Evolutionary conservation across 768 basidiomycete species (phyloP).

Genomic region (Rhodotorula babjevae): DNA sequence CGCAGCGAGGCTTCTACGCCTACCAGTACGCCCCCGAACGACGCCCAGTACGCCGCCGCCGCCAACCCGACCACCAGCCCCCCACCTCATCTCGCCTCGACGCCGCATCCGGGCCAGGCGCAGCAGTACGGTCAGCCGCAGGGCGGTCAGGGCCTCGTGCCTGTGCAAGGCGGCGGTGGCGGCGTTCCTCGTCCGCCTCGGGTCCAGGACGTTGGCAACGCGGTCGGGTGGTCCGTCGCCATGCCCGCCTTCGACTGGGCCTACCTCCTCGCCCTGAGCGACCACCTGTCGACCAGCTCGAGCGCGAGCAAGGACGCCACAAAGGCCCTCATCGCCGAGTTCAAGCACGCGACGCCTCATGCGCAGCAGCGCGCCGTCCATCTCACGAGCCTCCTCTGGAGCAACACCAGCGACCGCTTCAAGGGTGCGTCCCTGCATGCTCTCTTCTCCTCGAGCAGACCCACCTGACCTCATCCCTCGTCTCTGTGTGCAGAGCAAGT

Average conservation of each 20-base stretch:
- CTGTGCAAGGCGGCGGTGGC: background rate
- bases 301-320: slow-evolving; percentile 20
- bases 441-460: background rate
- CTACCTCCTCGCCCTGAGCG: slow-evolving; percentile 23
- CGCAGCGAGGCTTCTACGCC: background rate
- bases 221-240: slow-evolving; percentile 30
- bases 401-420: slow-evolving; percentile 35
- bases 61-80: background rate
- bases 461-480: background rate
- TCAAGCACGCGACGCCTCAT: slow-evolving; percentile 32
- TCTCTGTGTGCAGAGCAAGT: slow-evolving; percentile 23
- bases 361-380: slow-evolving; percentile 22
- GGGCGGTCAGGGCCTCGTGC: background rate
- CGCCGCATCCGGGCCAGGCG: background rate
- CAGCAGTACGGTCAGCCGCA: background rate
- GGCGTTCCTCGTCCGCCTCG: slow-evolving; percentile 12
- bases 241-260: slow-evolving; percentile 30
- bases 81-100: background rate
- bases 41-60: background rate
- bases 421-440: slow-evolving; percentile 20
- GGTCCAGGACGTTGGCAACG: slow-evolving; percentile 21
- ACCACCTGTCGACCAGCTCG: slow-evolving; percentile 14
- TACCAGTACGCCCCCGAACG: background rate
- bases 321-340: slow-evolving; percentile 38
- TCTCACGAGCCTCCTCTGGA: slow-evolving; percentile 20